These are phyloP conservation scores for Chlorella variabilis DNA, from an alignment of 163 green algal species.

Conservation along the genomic window DNA sequence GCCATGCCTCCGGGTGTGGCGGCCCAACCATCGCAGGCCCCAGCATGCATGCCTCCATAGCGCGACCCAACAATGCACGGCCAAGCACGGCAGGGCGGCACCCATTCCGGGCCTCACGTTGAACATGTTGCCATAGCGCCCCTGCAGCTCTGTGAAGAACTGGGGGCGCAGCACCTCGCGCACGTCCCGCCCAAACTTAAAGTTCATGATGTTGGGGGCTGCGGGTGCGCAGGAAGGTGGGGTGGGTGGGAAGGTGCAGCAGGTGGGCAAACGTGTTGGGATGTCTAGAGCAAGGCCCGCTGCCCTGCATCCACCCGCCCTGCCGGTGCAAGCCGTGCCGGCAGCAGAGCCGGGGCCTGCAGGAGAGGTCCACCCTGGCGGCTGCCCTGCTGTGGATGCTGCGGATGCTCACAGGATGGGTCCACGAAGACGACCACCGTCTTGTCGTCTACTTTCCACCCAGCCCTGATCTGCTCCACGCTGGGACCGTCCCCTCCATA, in stretches of 20 bases:
- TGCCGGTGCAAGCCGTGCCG: no score
- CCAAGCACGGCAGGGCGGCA: no score
- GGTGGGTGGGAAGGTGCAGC: neutral
- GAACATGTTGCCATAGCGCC: slow-evolving; percentile 58
- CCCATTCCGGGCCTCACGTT: no score
- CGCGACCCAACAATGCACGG: no score
- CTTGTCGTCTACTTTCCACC: slow-evolving; percentile 45
- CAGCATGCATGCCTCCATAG: no score
- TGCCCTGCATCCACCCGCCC: no score
- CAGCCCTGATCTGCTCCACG: slow-evolving; percentile 46
- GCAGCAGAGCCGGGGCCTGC: no score
- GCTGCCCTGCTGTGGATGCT: no score
- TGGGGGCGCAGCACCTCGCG: slow-evolving; percentile 34
- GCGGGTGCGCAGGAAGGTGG: neutral
- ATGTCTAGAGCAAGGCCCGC: neutral
- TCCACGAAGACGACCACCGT: slow-evolving; percentile 55
- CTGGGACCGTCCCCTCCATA: slow-evolving; percentile 38
- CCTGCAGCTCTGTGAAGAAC: slow-evolving; percentile 55
- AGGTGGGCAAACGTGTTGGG: neutral
- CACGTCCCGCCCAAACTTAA: slow-evolving; percentile 47
- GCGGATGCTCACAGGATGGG: slow-evolving; percentile 38
- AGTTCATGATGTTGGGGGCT: slow-evolving; percentile 37
- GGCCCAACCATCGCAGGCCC: no score
- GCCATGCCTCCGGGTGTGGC: no score
- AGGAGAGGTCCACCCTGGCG: no score